phyloP scores from a whole-genome alignment of 768 basidiomycete species.

The Exsudoporus frostii region DNA sequence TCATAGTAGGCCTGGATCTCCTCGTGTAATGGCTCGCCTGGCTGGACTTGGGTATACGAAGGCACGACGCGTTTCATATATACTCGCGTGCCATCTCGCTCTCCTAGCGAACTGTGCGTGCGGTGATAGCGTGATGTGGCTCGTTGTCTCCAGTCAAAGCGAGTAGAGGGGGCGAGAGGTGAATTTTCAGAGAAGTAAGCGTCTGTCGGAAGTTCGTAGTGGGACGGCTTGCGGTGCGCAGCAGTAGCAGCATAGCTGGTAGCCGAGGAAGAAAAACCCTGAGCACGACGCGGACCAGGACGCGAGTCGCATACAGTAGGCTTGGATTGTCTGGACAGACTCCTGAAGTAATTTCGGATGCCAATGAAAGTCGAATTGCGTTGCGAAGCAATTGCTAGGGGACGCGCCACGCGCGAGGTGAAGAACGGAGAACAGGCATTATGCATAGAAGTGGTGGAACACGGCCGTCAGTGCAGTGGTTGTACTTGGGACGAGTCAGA shows the following conservation, averaged over 20 bases:
- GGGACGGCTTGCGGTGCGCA: conserved; percentile 12
- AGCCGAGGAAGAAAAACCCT: conserved; percentile 18
- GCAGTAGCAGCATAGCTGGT: conserved; percentile 1
- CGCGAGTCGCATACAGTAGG: background rate
- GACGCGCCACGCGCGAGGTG: background rate
- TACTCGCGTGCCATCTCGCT: conserved; percentile 13
- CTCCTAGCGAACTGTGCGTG: conserved; percentile 12
- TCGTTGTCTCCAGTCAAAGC: conserved; percentile 64
- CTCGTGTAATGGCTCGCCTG: conserved; percentile 43
- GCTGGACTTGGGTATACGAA: conserved; percentile 29
- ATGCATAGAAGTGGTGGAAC: conserved; percentile 10
- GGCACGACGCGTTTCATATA: conserved; percentile 41
- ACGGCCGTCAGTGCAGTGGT: background rate
- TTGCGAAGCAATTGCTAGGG: conserved; percentile 4
- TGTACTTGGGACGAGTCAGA: background rate
- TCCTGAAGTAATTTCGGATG: conserved; percentile 29
- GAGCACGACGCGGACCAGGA: background rate
- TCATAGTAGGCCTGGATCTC: conserved; percentile 53
- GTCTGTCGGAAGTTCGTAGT: conserved; percentile 25
- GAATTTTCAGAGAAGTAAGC: conserved; percentile 30
- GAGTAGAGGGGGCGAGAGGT: conserved; percentile 23
- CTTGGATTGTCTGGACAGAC: conserved; percentile 10
- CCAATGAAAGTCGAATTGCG: conserved; percentile 29
- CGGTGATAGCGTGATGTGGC: conserved; percentile 42
- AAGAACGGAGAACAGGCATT: conserved; percentile 7